A percentile compares a stretch with the other conserved stretches of the same genome.
phyloP scores from a whole-genome alignment of 768 basidiomycete species.

The Ramaria sp. region DNA sequence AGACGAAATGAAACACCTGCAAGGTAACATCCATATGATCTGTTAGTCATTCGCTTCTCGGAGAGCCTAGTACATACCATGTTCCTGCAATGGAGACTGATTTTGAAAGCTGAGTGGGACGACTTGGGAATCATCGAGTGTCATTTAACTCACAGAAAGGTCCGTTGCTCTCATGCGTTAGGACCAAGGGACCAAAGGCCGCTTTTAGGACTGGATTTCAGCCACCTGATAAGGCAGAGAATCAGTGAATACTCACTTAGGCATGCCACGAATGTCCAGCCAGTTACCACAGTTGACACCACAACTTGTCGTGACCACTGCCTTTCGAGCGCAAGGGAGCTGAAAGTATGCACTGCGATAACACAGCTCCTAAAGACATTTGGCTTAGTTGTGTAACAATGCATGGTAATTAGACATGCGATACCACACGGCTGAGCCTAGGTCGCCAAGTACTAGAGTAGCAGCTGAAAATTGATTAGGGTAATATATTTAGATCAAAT shows the following conservation, averaged over 20 bases:
- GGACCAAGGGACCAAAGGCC: background rate
- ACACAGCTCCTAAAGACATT: background rate
- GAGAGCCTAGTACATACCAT: background rate
- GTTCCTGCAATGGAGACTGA: slow-evolving; percentile 2
- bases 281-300: background rate
- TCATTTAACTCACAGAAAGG: slow-evolving; percentile 1
- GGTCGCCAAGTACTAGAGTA: slow-evolving; percentile 2
- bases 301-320: background rate
- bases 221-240: background rate
- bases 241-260: background rate
- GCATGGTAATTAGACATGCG: background rate
- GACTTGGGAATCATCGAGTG: background rate
- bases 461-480: background rate
- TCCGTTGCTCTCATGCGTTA: background rate
- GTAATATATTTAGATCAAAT: background rate
- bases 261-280: background rate
- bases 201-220: background rate
- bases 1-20: slow-evolving; percentile 5
- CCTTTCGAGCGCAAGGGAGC: background rate
- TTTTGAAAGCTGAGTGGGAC: background rate
- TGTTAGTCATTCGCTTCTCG: too few species aligned
- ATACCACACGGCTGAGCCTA: slow-evolving; percentile 1
- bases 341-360: background rate
- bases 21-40: background rate
- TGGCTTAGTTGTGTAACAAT: background rate